Percentiles rank a stretch among this genome's conserved stretches.
These are phyloP conservation scores for Starmerella scarabaei DNA, from an alignment of 805 yeast genomes.

Conservation along the genomic window DNA sequence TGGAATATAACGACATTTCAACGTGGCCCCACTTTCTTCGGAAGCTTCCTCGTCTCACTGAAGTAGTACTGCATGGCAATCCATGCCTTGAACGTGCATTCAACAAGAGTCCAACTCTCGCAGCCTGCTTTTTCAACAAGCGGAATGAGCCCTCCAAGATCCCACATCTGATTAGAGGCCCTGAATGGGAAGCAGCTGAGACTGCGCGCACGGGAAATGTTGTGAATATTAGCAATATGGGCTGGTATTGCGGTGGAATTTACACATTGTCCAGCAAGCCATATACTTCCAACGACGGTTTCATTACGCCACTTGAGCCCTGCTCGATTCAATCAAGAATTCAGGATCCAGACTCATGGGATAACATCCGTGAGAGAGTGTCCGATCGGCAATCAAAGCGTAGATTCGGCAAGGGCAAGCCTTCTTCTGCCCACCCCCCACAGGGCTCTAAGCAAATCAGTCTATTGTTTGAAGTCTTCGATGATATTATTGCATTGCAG, in stretches of 20 bases:
- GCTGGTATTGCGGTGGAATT: slow-evolving; percentile 16
- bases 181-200: slow-evolving; percentile 14
- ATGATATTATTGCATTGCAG: slow-evolving; percentile 7
- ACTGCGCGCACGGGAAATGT: slow-evolving; percentile 2
- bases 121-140: slow-evolving; percentile 7
- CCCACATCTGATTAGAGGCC: slow-evolving; percentile 11
- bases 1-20: slow-evolving; percentile 13
- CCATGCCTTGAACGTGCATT: slow-evolving; percentile 16
- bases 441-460: slow-evolving; percentile 1
- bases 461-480: slow-evolving; percentile 6
- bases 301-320: slow-evolving; percentile 12
- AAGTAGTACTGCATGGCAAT: slow-evolving; percentile 10
- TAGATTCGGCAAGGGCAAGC: background rate
- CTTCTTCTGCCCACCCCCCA: background rate
- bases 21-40: slow-evolving; percentile 18
- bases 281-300: slow-evolving; percentile 8
- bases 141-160: background rate
- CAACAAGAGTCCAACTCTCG: slow-evolving; percentile 16
- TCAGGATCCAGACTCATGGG: background rate
- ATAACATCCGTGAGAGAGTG: no score
- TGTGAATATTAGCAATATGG: slow-evolving; percentile 2
- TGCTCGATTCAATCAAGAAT: slow-evolving; percentile 3
- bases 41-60: slow-evolving; percentile 1
- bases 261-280: slow-evolving; percentile 7
- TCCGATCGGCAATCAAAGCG: background rate